Evolutionary conservation across 148 eudicot genomes (phyloP), one percentile per base, ranked within the genome.

Genomic region (Diospyros kaki): DNA sequence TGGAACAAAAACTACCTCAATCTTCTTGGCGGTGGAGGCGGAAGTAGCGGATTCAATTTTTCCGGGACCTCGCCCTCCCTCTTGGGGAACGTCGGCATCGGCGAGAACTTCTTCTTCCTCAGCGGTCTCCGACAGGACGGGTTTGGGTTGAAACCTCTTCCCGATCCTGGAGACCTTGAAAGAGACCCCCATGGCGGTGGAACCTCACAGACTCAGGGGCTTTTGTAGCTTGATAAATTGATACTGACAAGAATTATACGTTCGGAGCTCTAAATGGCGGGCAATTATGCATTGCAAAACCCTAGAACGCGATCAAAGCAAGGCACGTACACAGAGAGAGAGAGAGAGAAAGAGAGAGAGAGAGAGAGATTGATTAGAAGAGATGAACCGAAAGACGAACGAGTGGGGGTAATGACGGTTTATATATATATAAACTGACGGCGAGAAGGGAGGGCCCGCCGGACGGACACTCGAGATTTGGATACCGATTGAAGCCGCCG

Each of bases 131-230:
- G 81, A 54, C 58, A 64, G 69, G 11, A 71, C 68, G n/a, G 90
- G 83, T 58, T 79, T 88, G 58, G 88, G 93, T 46, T 83, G 86
- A 81, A 82, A 87, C 83, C 87, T 84, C 14, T 78, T 72, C 18
- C 98, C 93, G 68, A 65, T 84, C 52, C 81, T 90, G 3, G 96
- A 88, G 59, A 94, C 92, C 83, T 89, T 94, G 76, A 94, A 94
- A 2, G 97, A 94, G 79, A 94, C 73, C 77, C 93, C 91, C 98
- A 94, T 94, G 45, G 61, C 77, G 4, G 52, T 10, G 39, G 4
- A 5, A 28, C 6, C 3, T 52, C 52, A 14, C 14, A n/a, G 73
- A n/a, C 43, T 56, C 44, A 13, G 73, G 15, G 39, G n/a, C 11
- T 28, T 61, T 48, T 40, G 46, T 8, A 61, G 68, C 56, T 48